Base-by-base conservation (phyloP, 2,329 filamentous ascomycete genomes). In the Botrytis fragariae region DNA sequence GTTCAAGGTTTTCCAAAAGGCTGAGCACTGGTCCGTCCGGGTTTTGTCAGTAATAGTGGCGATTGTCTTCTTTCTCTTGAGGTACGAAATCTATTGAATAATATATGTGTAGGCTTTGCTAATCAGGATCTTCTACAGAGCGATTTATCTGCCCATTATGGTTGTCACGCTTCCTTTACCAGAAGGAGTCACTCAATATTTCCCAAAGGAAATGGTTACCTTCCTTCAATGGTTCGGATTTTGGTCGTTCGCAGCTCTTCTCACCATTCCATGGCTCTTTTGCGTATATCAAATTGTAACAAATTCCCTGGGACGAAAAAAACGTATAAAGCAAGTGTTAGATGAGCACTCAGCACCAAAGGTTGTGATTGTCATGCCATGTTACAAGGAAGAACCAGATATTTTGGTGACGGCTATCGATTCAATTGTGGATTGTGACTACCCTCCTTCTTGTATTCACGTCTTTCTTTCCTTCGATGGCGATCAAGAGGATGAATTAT, bases 401-500 rank as follows among this genome's bases (percentile, higher is more conserved):
- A 87, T 97, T 20, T 87, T 98, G 64, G 86, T 98, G 72, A 92
- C 92, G 64, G 96, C 95, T 7, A 87, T 98, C 78, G 91, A 98
- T 83, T 98, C 95, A 0, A 91, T 98, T 48, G 94, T 97, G 69
- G 92, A 95, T 78, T 97, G 94, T 83, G 95, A 98, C 78, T 98
- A 98, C 77, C 95, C 96, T 1, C 89, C 94, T 8, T 92, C 93
- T 1, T 98, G 95, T 82, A 92, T 98, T 73, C 96, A 98, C 81
- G 91, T 98, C 44, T 98, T 98, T 82, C 87, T 98, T 4, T 98
- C 95, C 0, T 98, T 98, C 79, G 96, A 98, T 78, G 95, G 95
- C 71, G 93, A 95, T 77, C 88, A 93, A 75, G 92, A 97, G 76
- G 93, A 97, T 78, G 94, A 97, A 79, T 85, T 97, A 0, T 98